Conservation (phyloP, 805 yeast species). For the Tanozyma kutaoensis region DNA sequence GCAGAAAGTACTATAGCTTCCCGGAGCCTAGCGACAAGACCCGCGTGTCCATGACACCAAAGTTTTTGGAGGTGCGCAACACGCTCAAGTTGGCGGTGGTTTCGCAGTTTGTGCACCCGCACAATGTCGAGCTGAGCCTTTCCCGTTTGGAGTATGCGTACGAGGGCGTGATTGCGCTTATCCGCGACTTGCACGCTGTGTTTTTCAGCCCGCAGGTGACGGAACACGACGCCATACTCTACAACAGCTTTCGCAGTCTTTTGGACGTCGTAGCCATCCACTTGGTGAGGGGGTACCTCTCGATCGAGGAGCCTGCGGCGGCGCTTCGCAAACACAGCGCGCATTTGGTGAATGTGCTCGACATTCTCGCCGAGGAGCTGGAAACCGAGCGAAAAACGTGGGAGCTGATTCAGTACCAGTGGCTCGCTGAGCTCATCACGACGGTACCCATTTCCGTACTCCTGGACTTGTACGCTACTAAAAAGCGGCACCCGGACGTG, state of each 20-base stretch:
- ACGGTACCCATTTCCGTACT: conserved; percentile 31
- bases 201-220: conserved; percentile 5
- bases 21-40: conserved; percentile 12
- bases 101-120: conserved; percentile 17
- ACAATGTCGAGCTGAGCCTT: conserved; percentile 17
- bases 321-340: conserved; percentile 53
- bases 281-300: conserved; percentile 46
- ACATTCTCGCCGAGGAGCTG: conserved; percentile 14
- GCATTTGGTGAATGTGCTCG: conserved; percentile 42
- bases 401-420: conserved; percentile 49
- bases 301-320: conserved; percentile 40
- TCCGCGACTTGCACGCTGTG: conserved; percentile 6
- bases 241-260: conserved; percentile 26
- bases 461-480: conserved; percentile 4
- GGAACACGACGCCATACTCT: conserved; percentile 16
- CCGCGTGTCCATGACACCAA: conserved; percentile 20
- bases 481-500: conserved; percentile 4
- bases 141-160: conserved; percentile 20
- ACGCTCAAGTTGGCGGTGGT: conserved; percentile 22
- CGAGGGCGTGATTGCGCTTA: conserved; percentile 14
- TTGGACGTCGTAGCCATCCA: conserved; percentile 53
- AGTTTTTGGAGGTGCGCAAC: conserved; percentile 23
- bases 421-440: conserved; percentile 48
- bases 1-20: conserved; percentile 21
- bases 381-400: conserved; percentile 24